Evolutionary conservation across 306 rosid genomes (phyloP).

Genomic region (Cajanus cajan): DNA sequence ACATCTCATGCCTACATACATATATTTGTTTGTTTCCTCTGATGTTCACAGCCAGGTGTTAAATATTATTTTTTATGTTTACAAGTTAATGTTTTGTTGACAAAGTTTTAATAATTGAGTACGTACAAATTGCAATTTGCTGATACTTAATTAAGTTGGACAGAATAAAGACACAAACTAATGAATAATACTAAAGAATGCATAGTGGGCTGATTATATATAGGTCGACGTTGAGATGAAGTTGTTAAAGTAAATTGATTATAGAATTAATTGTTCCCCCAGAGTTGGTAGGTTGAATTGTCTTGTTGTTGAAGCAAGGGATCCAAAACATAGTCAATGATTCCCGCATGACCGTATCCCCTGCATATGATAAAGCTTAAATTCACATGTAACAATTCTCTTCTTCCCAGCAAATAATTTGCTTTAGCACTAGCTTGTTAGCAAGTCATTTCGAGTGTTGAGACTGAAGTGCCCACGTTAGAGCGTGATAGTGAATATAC

Average conservation of each 20-base stretch:
- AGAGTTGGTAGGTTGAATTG: not conserved
- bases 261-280: not conserved
- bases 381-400: conserved; percentile 21
- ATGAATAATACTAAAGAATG: conserved; percentile 6
- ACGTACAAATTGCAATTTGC: not conserved
- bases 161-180: not conserved
- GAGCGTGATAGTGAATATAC: conserved; percentile 27
- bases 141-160: not conserved
- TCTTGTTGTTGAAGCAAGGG: conserved; percentile 42
- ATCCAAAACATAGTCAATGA: conserved; percentile 32
- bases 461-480: conserved; percentile 28
- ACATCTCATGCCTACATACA: not conserved
- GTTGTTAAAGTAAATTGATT: not conserved
- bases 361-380: conserved; percentile 13
- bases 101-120: not conserved
- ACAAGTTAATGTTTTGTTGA: not conserved
- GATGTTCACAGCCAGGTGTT: conserved; percentile 18
- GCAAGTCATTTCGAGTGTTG: not conserved
- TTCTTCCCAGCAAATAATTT: conserved; percentile 20
- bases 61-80: not conserved
- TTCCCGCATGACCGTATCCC: conserved; percentile 40
- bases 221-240: not conserved
- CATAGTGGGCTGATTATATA: not conserved
- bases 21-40: conserved; percentile 22
- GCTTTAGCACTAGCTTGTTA: conserved; percentile 12